These are phyloP conservation scores for Cicer chorassanicum DNA, from an alignment of 306 rosid species.

Conservation along the genomic window DNA sequence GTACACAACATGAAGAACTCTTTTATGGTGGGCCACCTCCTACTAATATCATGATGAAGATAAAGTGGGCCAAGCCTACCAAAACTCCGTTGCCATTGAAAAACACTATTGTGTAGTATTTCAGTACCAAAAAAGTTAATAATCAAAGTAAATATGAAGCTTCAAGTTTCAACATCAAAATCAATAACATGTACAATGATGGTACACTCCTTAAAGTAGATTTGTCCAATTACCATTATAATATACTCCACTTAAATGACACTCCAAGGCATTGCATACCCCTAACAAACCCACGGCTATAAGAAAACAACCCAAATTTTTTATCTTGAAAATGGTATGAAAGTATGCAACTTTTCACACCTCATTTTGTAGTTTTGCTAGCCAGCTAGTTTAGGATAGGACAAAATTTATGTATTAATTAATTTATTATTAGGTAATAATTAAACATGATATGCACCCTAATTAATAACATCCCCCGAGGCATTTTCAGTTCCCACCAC, in stretches of 20 bases:
- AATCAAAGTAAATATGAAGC: no score
- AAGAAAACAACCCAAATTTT: constrained; percentile 37
- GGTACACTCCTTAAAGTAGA: constrained; percentile 36
- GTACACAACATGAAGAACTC: constrained; percentile 37
- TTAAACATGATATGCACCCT: constrained; percentile 39
- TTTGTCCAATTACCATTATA: constrained; percentile 40
- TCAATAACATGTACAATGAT: no score
- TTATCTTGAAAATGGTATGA: constrained; percentile 24
- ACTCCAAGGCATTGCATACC: constrained; percentile 45
- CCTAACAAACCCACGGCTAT: constrained; percentile 35
- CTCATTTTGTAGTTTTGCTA: constrained; percentile 42
- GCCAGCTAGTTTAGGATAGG: constrained; percentile 37
- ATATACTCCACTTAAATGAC: constrained; percentile 39
- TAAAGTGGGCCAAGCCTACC: constrained; percentile 53
- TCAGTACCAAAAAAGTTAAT: no score
- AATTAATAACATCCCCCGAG: constrained; percentile 56
- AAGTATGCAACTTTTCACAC: constrained; percentile 38
- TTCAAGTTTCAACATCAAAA: no score
- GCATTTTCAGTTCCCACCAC: constrained; percentile 54
- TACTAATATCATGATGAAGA: constrained; percentile 42
- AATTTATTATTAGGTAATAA: constrained; percentile 27
- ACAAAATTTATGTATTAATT: constrained; percentile 20
- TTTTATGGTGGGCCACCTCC: constrained; percentile 63
- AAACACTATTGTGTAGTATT: not conserved
- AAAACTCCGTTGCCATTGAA: constrained; percentile 27